These are phyloP conservation scores for Starmerella potacharoeniae DNA, from an alignment of 805 yeast species.

Conservation along the genomic window DNA sequence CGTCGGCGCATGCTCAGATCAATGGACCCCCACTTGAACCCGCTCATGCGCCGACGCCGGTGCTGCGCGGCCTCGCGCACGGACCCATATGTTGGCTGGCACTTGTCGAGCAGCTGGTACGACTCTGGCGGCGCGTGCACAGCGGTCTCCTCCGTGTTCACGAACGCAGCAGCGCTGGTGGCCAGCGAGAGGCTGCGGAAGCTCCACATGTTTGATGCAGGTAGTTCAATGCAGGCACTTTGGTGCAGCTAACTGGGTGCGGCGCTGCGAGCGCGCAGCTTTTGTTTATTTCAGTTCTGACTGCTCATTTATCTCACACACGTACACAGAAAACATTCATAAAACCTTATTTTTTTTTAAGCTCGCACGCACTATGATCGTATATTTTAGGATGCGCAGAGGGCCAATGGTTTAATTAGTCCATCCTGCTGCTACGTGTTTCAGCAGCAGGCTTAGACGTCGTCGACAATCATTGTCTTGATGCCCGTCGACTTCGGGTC, in stretches of 20 bases:
- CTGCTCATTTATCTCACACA: not conserved
- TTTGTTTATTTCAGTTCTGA: not conserved
- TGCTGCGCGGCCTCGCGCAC: not conserved
- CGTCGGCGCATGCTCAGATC: constrained; percentile 7
- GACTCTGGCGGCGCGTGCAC: not conserved
- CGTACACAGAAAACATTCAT: not conserved
- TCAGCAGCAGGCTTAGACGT: constrained; percentile 1
- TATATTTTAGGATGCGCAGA: too few species aligned
- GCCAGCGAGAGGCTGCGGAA: not conserved
- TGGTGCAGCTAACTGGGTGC: too few species aligned
- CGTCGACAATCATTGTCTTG: constrained; percentile 35
- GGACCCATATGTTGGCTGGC: not conserved
- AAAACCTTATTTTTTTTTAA: not conserved
- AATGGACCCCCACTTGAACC: constrained; percentile 15
- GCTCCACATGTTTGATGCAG: not conserved
- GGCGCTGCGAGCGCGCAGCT: not conserved
- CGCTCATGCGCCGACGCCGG: not conserved
- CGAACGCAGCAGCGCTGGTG: not conserved
- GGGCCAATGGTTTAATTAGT: too few species aligned
- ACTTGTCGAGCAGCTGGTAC: not conserved
- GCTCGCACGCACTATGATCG: not conserved
- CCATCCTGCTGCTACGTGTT: not conserved
- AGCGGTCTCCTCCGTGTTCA: not conserved
- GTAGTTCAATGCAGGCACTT: too few species aligned
- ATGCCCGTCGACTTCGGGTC: constrained; percentile 38